Conservation (phyloP, 441 rosid species). For the Eruca vesicaria region DNA sequence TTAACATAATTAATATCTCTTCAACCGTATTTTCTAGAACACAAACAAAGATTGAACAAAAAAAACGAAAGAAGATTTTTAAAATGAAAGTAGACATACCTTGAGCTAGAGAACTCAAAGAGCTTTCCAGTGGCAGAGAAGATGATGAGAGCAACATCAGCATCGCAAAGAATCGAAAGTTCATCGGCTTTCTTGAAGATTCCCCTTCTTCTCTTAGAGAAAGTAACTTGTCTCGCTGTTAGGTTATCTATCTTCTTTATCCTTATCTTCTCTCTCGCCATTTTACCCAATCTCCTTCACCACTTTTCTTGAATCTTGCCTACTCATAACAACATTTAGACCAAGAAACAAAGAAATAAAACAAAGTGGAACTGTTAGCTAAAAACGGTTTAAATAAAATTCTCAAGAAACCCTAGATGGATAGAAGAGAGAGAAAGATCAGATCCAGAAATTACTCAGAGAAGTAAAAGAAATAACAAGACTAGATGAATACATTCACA, state of each 20-base stretch:
- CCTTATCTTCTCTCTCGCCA: conserved; percentile 94
- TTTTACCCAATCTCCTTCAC: conserved; percentile 17
- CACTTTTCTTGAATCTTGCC: conserved; percentile 12
- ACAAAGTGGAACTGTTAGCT: conserved; percentile 4
- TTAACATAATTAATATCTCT: not conserved
- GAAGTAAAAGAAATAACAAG: not conserved
- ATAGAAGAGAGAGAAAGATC: conserved; percentile 12
- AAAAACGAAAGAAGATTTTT: not conserved
- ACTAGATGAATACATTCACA: conserved; percentile 1
- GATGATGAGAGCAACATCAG: conserved; percentile 84
- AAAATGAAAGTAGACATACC: conserved; percentile 40
- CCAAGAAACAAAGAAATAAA: conserved; percentile 7
- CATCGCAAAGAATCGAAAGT: conserved; percentile 87
- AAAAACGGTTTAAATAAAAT: not conserved
- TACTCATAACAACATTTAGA: conserved; percentile 1
- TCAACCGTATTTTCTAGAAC: not conserved
- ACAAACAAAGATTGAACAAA: not conserved
- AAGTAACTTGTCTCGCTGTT: conserved; percentile 91
- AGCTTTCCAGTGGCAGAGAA: conserved; percentile 87
- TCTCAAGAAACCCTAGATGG: conserved; percentile 20
- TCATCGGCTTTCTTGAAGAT: conserved; percentile 91
- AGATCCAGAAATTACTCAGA: conserved; percentile 23
- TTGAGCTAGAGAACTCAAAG: conserved; percentile 74
- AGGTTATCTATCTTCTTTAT: conserved; percentile 85
- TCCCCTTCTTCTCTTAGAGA: conserved; percentile 85